A percentile compares a stretch with the other conserved stretches of the same genome.
Evolutionary conservation across 768 basidiomycete genomes (phyloP).

Genomic region (Calvatia gigantea): DNA sequence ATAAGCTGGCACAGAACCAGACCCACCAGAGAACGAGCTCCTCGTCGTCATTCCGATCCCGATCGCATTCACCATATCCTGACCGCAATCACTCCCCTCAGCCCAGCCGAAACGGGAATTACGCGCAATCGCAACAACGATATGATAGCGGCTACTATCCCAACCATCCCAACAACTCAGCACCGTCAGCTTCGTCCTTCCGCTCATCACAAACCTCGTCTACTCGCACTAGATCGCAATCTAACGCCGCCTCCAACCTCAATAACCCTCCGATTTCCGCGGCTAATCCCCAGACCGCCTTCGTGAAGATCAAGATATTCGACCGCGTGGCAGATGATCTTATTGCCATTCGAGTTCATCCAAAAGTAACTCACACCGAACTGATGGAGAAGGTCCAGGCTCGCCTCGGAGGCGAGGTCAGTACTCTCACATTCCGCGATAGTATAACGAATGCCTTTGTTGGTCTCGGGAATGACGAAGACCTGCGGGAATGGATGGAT

Average conservation of each 20-base stretch:
- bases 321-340: slow-evolving; percentile 91
- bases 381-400: slow-evolving; percentile 91
- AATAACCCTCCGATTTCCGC: slow-evolving; percentile 75
- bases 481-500: slow-evolving; percentile 71
- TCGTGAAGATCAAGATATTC: slow-evolving; percentile 98
- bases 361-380: slow-evolving; percentile 79
- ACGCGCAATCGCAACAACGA: slow-evolving; percentile 21
- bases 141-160: slow-evolving; percentile 27
- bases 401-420: slow-evolving; percentile 74
- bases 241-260: slow-evolving; percentile 46
- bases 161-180: slow-evolving; percentile 25
- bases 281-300: slow-evolving; percentile 77
- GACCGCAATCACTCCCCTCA: slow-evolving; percentile 31
- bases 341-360: slow-evolving; percentile 96
- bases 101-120: slow-evolving; percentile 23
- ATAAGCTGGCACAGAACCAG: slow-evolving; percentile 40
- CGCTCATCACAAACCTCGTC: slow-evolving; percentile 53
- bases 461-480: slow-evolving; percentile 58
- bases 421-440: slow-evolving; percentile 69
- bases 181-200: slow-evolving; percentile 45
- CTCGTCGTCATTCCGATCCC: slow-evolving; percentile 38
- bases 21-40: slow-evolving; percentile 52
- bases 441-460: slow-evolving; percentile 63
- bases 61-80: slow-evolving; percentile 34
- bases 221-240: slow-evolving; percentile 55